Evolutionary conservation across 768 basidiomycete species (phyloP).

Genomic region (Dictyophora rubrovolvata): DNA sequence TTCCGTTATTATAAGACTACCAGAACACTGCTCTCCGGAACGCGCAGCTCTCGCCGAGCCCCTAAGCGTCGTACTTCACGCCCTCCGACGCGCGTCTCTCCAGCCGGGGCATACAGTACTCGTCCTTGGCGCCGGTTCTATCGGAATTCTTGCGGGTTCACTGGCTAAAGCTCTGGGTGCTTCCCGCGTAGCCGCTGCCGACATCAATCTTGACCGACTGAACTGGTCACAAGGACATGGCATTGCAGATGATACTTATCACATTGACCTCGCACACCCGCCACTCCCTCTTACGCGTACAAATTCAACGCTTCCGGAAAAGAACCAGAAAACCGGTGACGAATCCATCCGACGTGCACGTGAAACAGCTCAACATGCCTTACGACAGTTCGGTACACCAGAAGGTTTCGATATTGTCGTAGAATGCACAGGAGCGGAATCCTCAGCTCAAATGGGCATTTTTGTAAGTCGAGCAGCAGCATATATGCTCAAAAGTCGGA

Average conservation of each 20-base stretch:
- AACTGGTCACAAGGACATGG: conserved; percentile 67
- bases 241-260: conserved; percentile 67
- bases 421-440: conserved; percentile 92
- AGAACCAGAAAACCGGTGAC: conserved; percentile 41
- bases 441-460: conserved; percentile 84
- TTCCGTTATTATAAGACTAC: conserved; percentile 49
- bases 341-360: conserved; percentile 53
- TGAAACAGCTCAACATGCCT: conserved; percentile 40
- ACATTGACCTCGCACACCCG: conserved; percentile 37
- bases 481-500: background rate
- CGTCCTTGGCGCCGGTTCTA: conserved; percentile 87
- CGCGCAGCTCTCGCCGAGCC: conserved; percentile 88
- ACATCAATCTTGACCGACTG: conserved; percentile 77
- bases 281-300: conserved; percentile 16
- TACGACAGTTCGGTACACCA: conserved; percentile 42
- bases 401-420: conserved; percentile 90
- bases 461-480: conserved; percentile 46
- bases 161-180: conserved; percentile 61
- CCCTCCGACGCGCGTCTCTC: conserved; percentile 34
- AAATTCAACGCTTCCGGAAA: conserved; percentile 15
- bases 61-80: conserved; percentile 78
- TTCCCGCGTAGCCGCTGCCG: conserved; percentile 61
- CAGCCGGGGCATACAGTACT: conserved; percentile 59
- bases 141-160: conserved; percentile 82
- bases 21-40: conserved; percentile 65